Evolutionary conservation across 179 eudicot species (phyloP), one percentile per base, ranked within the genome.

Genomic region (Spinacia oleracea): DNA sequence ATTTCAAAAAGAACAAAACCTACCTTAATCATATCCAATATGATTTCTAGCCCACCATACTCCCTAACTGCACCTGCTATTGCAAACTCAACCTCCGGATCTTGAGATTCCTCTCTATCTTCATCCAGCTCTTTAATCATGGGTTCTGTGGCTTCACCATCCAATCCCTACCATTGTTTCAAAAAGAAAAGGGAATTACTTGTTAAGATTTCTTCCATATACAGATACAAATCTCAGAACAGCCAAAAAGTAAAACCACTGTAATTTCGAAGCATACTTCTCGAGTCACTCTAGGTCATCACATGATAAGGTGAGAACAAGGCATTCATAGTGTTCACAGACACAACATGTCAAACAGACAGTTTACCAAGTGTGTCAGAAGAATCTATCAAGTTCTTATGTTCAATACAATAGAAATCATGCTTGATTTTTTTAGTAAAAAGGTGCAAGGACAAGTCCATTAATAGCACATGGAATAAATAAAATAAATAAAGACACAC

Each of bases 121-220:
- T 96, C 99, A 74, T 96, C 99, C 79, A 96, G 83, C 82, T 96
- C 99, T 87, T 96, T 96, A 79, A 94, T 96, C 99, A 96, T 94
- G 60, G 98, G 99, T 81, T 96, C 99, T 21, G 99, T 96, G 75
- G 99, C 99, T 85, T 96, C 99, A 84, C 99, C 99, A 88, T 96
- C 99, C 80, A 96, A 84, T 51, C 99, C 99, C 99, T 96, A 88
- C 71, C 78, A 88, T 79, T 67, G 55, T 63, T 70, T 67, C 31
- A 70, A 66, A 71, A 46, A 64, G 50, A 38, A 81, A 56, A 29
- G 20, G 27, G 9, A 46, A 50, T 38, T 45, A 48, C 34, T 63
- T 38, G 45, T 35, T 80, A 21, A 64, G 35, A 51, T 53, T 15
- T 23, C 20, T 34, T 38, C 9, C 25, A 23, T 53, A 67, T 80